phyloP scores from a whole-genome alignment of 2,329 filamentous ascomycete species.

The Paraphaeosphaeria sporulosa region DNA sequence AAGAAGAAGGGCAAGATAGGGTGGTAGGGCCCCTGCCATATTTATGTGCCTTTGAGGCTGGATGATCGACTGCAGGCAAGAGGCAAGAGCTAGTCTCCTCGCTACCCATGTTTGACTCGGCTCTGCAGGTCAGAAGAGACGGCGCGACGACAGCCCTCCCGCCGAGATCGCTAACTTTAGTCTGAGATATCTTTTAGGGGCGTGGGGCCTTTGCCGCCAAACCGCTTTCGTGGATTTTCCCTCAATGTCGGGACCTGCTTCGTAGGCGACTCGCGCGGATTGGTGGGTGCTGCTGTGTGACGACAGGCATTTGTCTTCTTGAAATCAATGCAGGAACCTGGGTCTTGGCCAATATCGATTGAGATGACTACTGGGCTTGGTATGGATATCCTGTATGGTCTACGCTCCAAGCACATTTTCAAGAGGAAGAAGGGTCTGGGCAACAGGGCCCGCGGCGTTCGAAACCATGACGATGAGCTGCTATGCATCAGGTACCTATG shows the following conservation, averaged over 20 bases:
- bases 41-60: slow-evolving; percentile 1
- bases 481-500: background rate
- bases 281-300: background rate
- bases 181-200: background rate
- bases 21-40: slow-evolving; percentile 9
- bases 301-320: background rate
- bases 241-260: background rate
- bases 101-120: slow-evolving; percentile 6
- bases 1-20: slow-evolving; percentile 19
- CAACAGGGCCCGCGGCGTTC: background rate
- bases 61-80: slow-evolving; percentile 2
- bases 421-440: background rate
- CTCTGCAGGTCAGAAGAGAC: slow-evolving; percentile 1
- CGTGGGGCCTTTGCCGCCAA: background rate
- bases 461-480: background rate
- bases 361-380: background rate
- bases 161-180: slow-evolving; percentile 1
- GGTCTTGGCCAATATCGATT: slow-evolving; percentile 6
- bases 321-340: slow-evolving; percentile 5
- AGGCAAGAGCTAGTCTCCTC: slow-evolving; percentile 6
- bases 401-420: background rate
- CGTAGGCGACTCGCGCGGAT: background rate
- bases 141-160: slow-evolving; percentile 6
- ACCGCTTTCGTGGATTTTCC: background rate
- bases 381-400: background rate